Conservation (phyloP, 2,329 filamentous ascomycete genomes). For the Talaromyces sp. region DNA sequence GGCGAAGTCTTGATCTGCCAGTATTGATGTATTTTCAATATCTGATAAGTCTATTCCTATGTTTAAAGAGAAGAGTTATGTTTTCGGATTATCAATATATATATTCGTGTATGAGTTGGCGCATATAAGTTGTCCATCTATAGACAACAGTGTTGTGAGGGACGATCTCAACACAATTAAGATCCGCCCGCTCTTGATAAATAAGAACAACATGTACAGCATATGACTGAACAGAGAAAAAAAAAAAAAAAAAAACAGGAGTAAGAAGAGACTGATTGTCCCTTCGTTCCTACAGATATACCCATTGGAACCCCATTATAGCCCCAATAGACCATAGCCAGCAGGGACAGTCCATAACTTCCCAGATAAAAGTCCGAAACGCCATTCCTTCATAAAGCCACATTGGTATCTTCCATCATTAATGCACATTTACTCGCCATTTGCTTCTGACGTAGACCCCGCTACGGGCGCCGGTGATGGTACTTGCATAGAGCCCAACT, state of each 20-base stretch:
- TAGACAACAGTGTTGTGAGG: constrained; percentile 1
- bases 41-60: not conserved
- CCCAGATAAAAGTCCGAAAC: not conserved
- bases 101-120: not conserved
- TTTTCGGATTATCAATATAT: not conserved
- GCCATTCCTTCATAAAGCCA: constrained; percentile 2
- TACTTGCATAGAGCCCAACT: constrained; percentile 66
- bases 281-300: not conserved
- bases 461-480: constrained; percentile 16
- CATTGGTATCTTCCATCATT: constrained; percentile 10
- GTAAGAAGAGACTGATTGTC: not conserved
- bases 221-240: not conserved
- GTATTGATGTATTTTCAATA: not conserved
- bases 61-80: not conserved
- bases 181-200: constrained; percentile 3
- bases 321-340: not conserved
- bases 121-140: constrained; percentile 6
- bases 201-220: constrained; percentile 15
- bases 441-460: constrained; percentile 15
- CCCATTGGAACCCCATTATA: not conserved
- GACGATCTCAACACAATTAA: constrained; percentile 6
- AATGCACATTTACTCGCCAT: constrained; percentile 21
- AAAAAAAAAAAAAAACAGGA: not conserved
- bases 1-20: not conserved
- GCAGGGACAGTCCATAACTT: not conserved